A percentile compares a stretch with the other conserved stretches of the same genome.
These are phyloP conservation scores for Polysphondylium violaceum DNA, from an alignment of 78 protist species.

Conservation along the genomic window DNA sequence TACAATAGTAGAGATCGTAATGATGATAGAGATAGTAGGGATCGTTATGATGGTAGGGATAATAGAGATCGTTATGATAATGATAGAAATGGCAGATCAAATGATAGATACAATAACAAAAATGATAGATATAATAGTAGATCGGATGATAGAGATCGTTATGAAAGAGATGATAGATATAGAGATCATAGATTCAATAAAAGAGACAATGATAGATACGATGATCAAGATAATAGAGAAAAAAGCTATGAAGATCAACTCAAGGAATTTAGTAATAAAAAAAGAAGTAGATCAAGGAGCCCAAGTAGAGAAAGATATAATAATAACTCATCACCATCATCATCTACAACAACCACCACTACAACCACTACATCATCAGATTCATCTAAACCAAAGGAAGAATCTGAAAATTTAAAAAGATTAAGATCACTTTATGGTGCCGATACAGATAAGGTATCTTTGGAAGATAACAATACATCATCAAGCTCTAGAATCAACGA, in stretches of 20 bases:
- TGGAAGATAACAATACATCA: neutral
- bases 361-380: neutral
- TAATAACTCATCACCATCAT: slow-evolving; percentile 8
- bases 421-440: slow-evolving; percentile 57
- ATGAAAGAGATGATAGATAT: neutral
- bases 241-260: slow-evolving; percentile 1
- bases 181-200: slow-evolving; percentile 2
- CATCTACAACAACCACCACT: neutral
- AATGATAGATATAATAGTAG: neutral
- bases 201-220: slow-evolving; percentile 6
- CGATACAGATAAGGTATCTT: slow-evolving; percentile 23
- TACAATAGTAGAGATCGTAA: neutral
- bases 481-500: neutral
- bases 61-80: neutral
- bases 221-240: slow-evolving; percentile 8
- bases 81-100: slow-evolving; percentile 3
- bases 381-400: slow-evolving; percentile 11
- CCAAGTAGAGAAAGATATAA: slow-evolving; percentile 14
- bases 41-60: neutral
- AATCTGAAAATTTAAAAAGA: slow-evolving; percentile 49
- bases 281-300: slow-evolving; percentile 30
- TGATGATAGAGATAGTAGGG: slow-evolving; percentile 4
- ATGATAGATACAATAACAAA: neutral
- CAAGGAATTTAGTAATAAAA: slow-evolving; percentile 1
- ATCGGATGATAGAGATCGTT: slow-evolving; percentile 1